These are phyloP conservation scores for Penicillium sp. DNA, from an alignment of 2,329 filamentous ascomycete species.

Conservation along the genomic window DNA sequence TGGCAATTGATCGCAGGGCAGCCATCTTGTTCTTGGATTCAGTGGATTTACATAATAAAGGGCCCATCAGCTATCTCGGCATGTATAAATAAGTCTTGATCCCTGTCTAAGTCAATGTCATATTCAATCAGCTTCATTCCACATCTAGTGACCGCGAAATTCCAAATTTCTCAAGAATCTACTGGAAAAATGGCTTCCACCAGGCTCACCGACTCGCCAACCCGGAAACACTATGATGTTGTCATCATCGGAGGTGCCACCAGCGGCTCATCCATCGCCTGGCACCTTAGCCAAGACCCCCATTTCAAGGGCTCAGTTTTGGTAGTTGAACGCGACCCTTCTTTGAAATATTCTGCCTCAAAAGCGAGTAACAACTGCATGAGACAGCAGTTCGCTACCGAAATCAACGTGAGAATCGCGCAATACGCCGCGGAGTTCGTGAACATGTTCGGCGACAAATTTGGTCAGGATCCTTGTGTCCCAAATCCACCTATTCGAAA, in stretches of 20 bases:
- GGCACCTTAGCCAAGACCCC: slow-evolving; percentile 9
- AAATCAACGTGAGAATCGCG: slow-evolving; percentile 19
- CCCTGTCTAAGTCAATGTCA: too few relatives aligned
- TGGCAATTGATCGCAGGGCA: too few relatives aligned
- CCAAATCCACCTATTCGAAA: not conserved
- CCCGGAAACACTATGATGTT: slow-evolving; percentile 12
- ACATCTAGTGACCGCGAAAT: too few relatives aligned
- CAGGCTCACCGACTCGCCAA: too few relatives aligned
- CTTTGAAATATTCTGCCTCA: slow-evolving; percentile 16
- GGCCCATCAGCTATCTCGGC: too few relatives aligned
- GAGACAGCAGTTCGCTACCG: slow-evolving; percentile 22
- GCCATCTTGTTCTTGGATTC: too few relatives aligned
- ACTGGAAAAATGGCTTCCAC: not conserved
- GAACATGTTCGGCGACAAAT: slow-evolving; percentile 7
- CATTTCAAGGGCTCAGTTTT: slow-evolving; percentile 15
- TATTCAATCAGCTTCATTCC: too few relatives aligned
- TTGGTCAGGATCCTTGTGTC: not conserved
- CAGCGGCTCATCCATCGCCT: slow-evolving; percentile 17
- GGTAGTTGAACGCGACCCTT: slow-evolving; percentile 17
- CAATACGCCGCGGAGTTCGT: slow-evolving; percentile 20
- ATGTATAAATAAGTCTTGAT: too few relatives aligned
- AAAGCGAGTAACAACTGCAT: slow-evolving; percentile 23
- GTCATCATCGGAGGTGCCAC: slow-evolving; percentile 19
- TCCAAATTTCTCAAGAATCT: not conserved
- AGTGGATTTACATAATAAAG: too few relatives aligned